A percentile compares a stretch with the other conserved stretches of the same genome.
phyloP scores from a whole-genome alignment of 768 basidiomycete species.

The Porphyrellus cyaneotinctus region DNA sequence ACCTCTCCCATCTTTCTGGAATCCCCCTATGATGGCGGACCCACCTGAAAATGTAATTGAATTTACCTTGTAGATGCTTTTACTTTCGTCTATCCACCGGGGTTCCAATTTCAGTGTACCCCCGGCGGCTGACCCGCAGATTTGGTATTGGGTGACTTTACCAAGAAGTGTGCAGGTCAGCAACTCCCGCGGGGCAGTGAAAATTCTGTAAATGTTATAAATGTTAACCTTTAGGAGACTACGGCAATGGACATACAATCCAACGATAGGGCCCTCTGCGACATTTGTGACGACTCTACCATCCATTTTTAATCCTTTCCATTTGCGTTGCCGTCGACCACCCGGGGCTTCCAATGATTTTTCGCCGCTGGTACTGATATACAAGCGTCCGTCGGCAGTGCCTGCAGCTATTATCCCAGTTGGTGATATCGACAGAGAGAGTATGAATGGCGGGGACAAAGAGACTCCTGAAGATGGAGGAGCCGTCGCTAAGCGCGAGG shows the following conservation, averaged over 20 bases:
- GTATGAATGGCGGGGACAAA: conserved; percentile 72
- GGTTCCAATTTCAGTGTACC: conserved; percentile 40
- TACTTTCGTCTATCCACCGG: conserved; percentile 44
- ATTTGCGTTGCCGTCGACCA: conserved; percentile 51
- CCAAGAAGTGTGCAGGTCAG: conserved; percentile 62
- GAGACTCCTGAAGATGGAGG: conserved; percentile 46
- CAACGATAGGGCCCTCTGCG: conserved; percentile 72
- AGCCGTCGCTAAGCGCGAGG: conserved; percentile 31
- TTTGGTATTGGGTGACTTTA: conserved; percentile 44
- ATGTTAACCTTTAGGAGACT: neutral
- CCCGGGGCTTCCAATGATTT: conserved; percentile 30
- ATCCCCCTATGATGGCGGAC: conserved; percentile 58
- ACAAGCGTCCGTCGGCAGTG: conserved; percentile 72
- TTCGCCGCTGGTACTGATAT: conserved; percentile 66
- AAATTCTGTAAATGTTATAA: conserved; percentile 38
- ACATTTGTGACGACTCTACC: conserved; percentile 45
- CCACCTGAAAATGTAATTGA: conserved; percentile 47
- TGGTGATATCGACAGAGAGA: conserved; percentile 55
- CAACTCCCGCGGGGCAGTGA: conserved; percentile 43
- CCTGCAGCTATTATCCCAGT: conserved; percentile 63
- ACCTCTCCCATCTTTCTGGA: conserved; percentile 55
- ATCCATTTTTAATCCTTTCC: conserved; percentile 61
- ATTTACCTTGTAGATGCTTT: conserved; percentile 59
- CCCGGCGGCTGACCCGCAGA: conserved; percentile 38
- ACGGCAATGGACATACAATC: conserved; percentile 44